Evolutionary conservation across 305 asterid genomes (phyloP), one percentile per base, ranked within the genome.

Genomic region (Ilex paraguariensis): DNA sequence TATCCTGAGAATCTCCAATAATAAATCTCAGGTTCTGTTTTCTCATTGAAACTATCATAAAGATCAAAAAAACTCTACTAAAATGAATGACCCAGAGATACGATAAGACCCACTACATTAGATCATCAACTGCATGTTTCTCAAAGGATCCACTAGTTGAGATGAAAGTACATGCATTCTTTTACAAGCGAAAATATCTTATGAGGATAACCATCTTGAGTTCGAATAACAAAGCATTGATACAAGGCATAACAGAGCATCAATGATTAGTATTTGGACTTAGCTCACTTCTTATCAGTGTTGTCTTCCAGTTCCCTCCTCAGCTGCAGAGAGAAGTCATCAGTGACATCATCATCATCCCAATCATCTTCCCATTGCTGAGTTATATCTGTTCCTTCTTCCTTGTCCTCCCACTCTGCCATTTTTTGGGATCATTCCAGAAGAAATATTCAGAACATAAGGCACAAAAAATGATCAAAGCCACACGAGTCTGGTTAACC

Each of bases 311-410:
- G 68, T 77, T 92, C 98, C 82, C 78, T 84, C 83, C 84, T 87
- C 61, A 92, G 95, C 87, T 92, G 98, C 79, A 79, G 75, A 31
- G 98, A 92, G 82, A 92, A 92, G 76, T 92, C 97, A 72, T 89
- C 96, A 3, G 73, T 89, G 62, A 92, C 98, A 61, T 92, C 98
- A 33, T 92, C 98, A 50, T 92, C 98, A 72, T 92, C 98, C 97
- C 96, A 92, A 63, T 92, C 98, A 67, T 89, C 98, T 66, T 92
- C 98, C 98, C 98, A 92, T 63, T 92, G 98, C 69, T 87, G 98
- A 52, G 82, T 76, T 63, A 89, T 75, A 70, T 85, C 95, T 76
- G 85, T 85, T 12, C 83, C 95, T 73, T 85, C 87, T 52, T 83
- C 89, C 64, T 87, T 81, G 65, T 68, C 86, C 51, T 84, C 91